Evolutionary conservation across 2,329 filamentous ascomycete species (phyloP), one percentile per base, ranked within the genome.

Genomic region (Fusarium sp.): DNA sequence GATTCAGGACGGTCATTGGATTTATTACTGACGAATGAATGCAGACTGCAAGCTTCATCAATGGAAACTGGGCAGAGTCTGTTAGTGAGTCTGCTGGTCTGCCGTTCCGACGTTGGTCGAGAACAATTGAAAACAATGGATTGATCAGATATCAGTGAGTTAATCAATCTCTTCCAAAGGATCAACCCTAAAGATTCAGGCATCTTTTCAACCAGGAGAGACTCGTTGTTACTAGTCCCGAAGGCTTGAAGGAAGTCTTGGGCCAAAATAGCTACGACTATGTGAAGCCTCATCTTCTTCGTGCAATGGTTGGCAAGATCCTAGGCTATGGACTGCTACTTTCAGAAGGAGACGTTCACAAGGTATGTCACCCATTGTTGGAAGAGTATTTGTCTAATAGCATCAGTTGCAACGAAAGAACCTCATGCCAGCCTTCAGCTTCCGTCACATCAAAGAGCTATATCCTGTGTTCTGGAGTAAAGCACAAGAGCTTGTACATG

Each of bases 351-450:
- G 64, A 68, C 15, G 40, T 68, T 0, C 65, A 68, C 47, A 68
- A 67, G 50, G 67, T 64, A 49, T 11, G 10, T 0, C 0, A 1
- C 2, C 6, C 0, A 0, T 2, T 2, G 0, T 8, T 2, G 1
- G 14, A 0, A 1, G 3, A 11, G 4, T 7, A 5, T 5, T 2
- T 9, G 24, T 2, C 66, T 68, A 17, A 68, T 7, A 3, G 0
- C 0, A 3, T 4, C 7, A 69, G 65, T 26, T 66, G 53, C 67
- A 69, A 56, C 59, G 67, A 9, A 68, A 68, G 40, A 59, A 62
- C 10, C 17, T 69, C 10, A 68, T 65, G 65, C 65, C 66, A 3
- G 66, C 65, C 4, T 69, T 69, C n/a, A 66, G 61, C n/a, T 68
- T 68, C 10, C 61, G 65, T 1, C 65, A 65, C 3, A 68, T 69